Base-by-base conservation (phyloP, 1,139 yeast genomes). In the Lodderomyces jiufengensis region DNA sequence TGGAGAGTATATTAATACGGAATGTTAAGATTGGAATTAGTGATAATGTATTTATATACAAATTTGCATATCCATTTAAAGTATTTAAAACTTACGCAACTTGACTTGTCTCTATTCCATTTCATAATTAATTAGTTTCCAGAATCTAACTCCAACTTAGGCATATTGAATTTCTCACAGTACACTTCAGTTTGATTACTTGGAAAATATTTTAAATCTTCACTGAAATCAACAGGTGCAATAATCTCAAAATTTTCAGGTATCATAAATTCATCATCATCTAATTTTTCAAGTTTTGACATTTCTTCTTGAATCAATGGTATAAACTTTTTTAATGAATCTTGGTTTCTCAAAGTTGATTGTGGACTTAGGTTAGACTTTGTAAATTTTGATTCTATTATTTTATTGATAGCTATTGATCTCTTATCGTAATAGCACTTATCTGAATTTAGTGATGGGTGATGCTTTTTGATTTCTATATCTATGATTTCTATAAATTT, bases 401-500 rank as follows among this genome's bases (percentile, higher is more conserved):
- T 69, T 42, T 60, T 65, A 35, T 70, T 59, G n/a, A 76, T 63
- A 3, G 73, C 68, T 10, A 80, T 52, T 24, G 70, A 70, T 36
- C 80, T 73, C 11, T 58, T 52, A 46, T 73, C 78, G 48, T 63
- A 63, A 45, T 56, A 57, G 29, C 77, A 51, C 9, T 31, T 27
- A 9, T 26, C 14, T 1, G 40, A 31, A 18, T 45, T 2, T 45
- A 43, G 9, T 47, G 27, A 16, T 42, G 66, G 23, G 46, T 53
- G 47, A 40, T 49, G 0, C 53, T 59, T 26, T 50, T 47, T 25
- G 1, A 44, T 37, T 11, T 46, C 40, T n/a, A 79, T 51, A 0
- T 62, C 52, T 9, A 69, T 14, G 3, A 66, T 45, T 41, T 76
- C 76, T 5, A 86, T 47, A 50, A 70, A 84, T 23, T 63, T 51